phyloP scores from a whole-genome alignment of 108 stramenopile genomes.

The Nitzschia sp. region DNA sequence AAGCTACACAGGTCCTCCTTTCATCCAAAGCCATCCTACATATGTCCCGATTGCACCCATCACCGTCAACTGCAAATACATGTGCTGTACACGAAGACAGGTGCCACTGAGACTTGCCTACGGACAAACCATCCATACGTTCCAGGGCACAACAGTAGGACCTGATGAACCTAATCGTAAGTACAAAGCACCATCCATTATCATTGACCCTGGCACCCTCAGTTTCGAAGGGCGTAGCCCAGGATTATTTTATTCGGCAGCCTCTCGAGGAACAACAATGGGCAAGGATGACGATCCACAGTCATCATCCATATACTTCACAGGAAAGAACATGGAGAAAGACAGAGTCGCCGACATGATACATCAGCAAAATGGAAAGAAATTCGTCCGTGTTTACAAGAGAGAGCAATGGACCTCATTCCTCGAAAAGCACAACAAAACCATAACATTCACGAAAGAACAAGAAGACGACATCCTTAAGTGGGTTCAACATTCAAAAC shows the following conservation, averaged over 20 bases:
- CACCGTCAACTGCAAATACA: not conserved
- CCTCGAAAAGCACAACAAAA: not conserved
- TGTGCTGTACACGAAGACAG: not conserved
- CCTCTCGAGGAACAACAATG: not conserved
- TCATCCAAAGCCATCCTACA: not conserved
- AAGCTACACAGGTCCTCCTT: not conserved
- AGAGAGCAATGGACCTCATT: not conserved
- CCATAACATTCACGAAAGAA: not conserved
- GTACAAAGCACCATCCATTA: not conserved
- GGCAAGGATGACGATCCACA: not conserved
- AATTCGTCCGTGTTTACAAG: not conserved
- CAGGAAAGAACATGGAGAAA: not conserved
- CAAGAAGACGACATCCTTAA: not conserved
- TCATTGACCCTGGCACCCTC: not conserved
- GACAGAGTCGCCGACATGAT: not conserved
- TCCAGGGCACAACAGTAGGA: not conserved
- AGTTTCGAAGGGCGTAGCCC: not conserved
- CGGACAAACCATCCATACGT: not conserved
- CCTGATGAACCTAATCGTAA: not conserved
- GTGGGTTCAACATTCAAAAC: not conserved
- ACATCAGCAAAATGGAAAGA: not conserved
- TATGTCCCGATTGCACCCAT: not conserved
- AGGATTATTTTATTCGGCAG: not conserved
- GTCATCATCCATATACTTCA: not conserved
- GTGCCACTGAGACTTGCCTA: not conserved